Evolutionary conservation across 176 grass and related monocot genomes (phyloP), one percentile per base, ranked within the genome.

Genomic region (Zoysia pacifica): DNA sequence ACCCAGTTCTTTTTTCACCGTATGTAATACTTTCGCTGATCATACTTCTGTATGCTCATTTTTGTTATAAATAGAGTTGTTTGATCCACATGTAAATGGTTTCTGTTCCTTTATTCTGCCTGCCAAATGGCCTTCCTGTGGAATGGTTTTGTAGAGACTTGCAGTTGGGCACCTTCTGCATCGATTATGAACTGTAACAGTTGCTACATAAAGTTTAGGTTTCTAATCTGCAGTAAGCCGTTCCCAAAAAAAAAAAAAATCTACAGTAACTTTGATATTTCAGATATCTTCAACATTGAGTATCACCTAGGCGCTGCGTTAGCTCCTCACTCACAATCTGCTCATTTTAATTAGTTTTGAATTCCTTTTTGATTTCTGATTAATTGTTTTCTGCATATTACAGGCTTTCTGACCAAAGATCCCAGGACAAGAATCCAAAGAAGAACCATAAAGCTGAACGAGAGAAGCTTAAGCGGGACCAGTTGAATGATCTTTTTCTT

Each of bases 381-480:
- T 48, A 45, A 47, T 46, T 73, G 4, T 35, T 62, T 39, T 72
- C 12, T 86, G 62, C 63, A 3, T 36, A 4, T 11, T 84, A 73
- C 67, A 94, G 89, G 83, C 75, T 56, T 75, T 44, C 70, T 75
- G 64, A 81, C 74, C 83, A 81, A 91, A 86, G 75, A 56, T 60
- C 61, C 52, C 92, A 82, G 69, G 83, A 83, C 79, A 91, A 45
- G 35, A 49, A 70, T 82, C 89, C 92, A 67, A 94, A 87, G 86
- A 94, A 89, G 88, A 91, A 73, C 55, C 86, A 94, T 50, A 91
- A 94, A 87, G 88, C 92, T 75, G 92, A 91, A 83, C 84, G 86
- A 51, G 92, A 91, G 73, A 94, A 91, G 83, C 92, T 89, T 62
- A 94, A 91, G 82, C 89, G 92, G 68, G 92, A 91, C 65, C 86